phyloP scores from a whole-genome alignment of 1,139 yeast species.

The Yamadazyma taylorii region DNA sequence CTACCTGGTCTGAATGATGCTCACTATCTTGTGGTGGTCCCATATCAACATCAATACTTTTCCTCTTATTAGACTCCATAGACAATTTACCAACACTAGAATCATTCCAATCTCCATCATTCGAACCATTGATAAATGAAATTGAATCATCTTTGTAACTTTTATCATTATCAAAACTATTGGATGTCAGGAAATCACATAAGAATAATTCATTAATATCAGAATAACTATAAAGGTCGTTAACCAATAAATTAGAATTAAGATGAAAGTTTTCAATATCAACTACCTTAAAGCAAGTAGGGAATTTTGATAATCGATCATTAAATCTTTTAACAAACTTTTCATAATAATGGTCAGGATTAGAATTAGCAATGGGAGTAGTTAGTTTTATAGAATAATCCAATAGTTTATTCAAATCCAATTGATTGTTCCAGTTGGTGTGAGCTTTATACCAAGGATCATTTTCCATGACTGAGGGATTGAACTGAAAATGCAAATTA shows the following conservation, averaged over 20 bases:
- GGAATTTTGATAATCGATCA: constrained; percentile 15
- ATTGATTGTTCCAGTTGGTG: constrained; percentile 35
- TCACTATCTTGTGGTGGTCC: too few relatives aligned
- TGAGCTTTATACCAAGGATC: constrained; percentile 1
- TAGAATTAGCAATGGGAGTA: constrained; percentile 5
- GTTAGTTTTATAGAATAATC: constrained; percentile 29
- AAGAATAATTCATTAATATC: constrained; percentile 11
- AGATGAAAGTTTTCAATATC: constrained; percentile 17
- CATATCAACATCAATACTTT: too few relatives aligned
- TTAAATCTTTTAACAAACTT: constrained; percentile 12
- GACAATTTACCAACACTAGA: too few relatives aligned
- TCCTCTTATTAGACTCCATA: too few relatives aligned
- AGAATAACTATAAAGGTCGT: constrained; percentile 8
- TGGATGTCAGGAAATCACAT: background rate
- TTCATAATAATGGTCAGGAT: constrained; percentile 17
- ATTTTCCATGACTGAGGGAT: constrained; percentile 8
- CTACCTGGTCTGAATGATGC: too few relatives aligned
- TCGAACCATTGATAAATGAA: too few relatives aligned
- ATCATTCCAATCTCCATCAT: too few relatives aligned
- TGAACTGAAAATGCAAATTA: constrained; percentile 21
- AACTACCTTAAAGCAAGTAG: constrained; percentile 32
- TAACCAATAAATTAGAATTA: constrained; percentile 7
- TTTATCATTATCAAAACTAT: constrained; percentile 9
- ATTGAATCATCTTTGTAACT: constrained; percentile 12
- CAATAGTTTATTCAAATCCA: constrained; percentile 32